Evolutionary conservation across 345 rosid species (phyloP), one percentile per base, ranked within the genome.

Genomic region (Gossypium sturtianum): DNA sequence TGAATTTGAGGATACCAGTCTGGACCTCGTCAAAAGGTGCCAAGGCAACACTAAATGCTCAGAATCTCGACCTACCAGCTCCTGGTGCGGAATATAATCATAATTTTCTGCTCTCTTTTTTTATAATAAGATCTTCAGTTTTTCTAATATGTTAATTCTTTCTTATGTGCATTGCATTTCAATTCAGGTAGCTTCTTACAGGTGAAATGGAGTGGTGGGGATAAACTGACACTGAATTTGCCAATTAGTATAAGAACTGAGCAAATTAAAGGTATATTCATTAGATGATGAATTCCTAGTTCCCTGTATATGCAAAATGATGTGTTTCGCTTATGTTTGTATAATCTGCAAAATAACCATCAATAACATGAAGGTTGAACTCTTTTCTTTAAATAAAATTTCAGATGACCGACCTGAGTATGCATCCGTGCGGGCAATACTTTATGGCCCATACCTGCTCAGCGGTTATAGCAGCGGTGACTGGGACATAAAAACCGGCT

Each of bases 371-470:
- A 59, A 34, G 2, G 34, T 58, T 59, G 12, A 59, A 22, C 43
- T 53, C 53, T 20, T 52, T 38, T 41, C 59, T 45, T 52, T 19
- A 9, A 38, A 47, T 43, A 64, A 7, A 43, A 56, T 49, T 84
- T 71, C 87, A 93, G 98, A 94, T 84, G 98, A 94, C 70, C 83
- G 92, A 57, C 74, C 90, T 0, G 92, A 87, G 43, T 88, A 86
- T 71, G 79, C 90, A 74, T 91, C 98, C 12, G 25, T 95, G 65
- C 89, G 84, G 54, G 98, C 98, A 17, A 90, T 95, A 78, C 93
- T 95, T 8, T 95, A 87, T 75, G 99, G 99, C 5, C 98, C 96
- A 9, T 89, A 90, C 80, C 86, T 93, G 61, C 93, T 94, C 74
- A 90, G 89, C 2, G 97, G 97, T 38, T 85, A 79, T 74, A 88